These are phyloP conservation scores for Ceratocystis eucalypticola DNA, from an alignment of 2,329 filamentous ascomycete species.

Conservation along the genomic window DNA sequence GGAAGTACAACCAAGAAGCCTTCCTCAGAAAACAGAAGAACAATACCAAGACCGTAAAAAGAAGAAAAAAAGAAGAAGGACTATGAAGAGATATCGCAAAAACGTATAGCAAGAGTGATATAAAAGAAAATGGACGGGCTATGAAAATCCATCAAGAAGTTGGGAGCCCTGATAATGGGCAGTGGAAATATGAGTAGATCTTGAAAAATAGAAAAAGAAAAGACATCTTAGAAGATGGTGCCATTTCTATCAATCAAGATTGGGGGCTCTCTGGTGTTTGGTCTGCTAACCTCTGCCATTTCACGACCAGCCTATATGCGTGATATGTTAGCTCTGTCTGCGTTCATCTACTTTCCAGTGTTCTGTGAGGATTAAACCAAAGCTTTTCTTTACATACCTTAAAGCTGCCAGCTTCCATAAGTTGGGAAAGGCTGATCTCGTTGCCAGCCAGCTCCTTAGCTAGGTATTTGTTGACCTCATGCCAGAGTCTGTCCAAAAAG, in stretches of 20 bases:
- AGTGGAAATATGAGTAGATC: background rate
- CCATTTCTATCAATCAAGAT: conserved; percentile 95
- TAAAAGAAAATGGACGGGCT: background rate
- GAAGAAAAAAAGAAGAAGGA: background rate
- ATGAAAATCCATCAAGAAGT: background rate
- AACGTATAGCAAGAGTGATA: background rate
- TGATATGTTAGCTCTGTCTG: background rate
- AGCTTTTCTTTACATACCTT: conserved; percentile 49
- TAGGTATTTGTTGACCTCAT: conserved; percentile 48
- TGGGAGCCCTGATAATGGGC: background rate
- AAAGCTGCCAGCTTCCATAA: conserved; percentile 94
- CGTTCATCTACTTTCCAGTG: background rate
- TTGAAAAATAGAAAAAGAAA: background rate
- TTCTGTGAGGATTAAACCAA: background rate
- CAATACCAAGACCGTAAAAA: background rate
- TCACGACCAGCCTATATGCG: conserved; percentile 70
- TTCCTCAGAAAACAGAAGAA: conserved; percentile 1
- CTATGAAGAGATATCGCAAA: background rate
- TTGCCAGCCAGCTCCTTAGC: conserved; percentile 50
- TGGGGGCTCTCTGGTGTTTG: conserved; percentile 90
- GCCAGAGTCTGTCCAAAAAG: conserved; percentile 41
- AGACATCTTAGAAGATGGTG: conserved; percentile 54
- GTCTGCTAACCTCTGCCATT: conserved; percentile 85
- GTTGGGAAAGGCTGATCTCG: conserved; percentile 68
- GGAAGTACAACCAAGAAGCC: conserved; percentile 3